Base-by-base conservation (phyloP, 345 rosid genomes). In the Brassica carinata region DNA sequence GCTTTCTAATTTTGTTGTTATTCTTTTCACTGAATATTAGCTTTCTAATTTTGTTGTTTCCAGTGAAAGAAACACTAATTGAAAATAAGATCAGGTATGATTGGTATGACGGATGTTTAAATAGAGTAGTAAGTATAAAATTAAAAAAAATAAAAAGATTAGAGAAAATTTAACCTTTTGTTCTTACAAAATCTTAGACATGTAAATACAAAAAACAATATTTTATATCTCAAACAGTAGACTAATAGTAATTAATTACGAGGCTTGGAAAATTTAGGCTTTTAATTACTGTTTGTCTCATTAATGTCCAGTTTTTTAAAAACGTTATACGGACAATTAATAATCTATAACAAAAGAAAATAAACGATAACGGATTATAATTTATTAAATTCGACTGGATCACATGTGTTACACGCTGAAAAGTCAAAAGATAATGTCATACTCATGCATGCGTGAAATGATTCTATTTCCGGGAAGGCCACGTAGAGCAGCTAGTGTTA, bases 401-500 rank as follows among this genome's bases (percentile, higher is more conserved):
- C 14, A 23, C 31, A 10, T 23, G 31, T 23, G n/a, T 2, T 10
- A 61, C 2, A 61, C 5, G n/a, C 31, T 61, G n/a, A 61, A 23
- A 23, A 19, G 65, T 11, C 65, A 26, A 62, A 62, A 2, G 34
- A 62, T 62, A 6, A 4, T 61, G 64, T 10, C 65, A 29, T 29
- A 29, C 31, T 29, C 31, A 9, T 23, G 10, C 15, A 26, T 61
- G 8, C 4, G n/a, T 11, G 15, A 26, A 26, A 26, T 26, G 33
- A 69, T 34, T 66, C 36, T 72, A 79, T 3, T 40, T 72, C 8
- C 18, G 33, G 17, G 70, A 15, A 57, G 31, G 36, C 82, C 77
- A 66, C 48, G 38, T 8, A 55, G 83, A 79, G 26, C 83, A 80
- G 74, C 66, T 80, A 8, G 61, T 74, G 43, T 80, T 69, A 5